Evolutionary conservation across 495 filamentous ascomycete species (phyloP), one percentile per base, ranked within the genome.

Genomic region (Cercophora newfieldiana): DNA sequence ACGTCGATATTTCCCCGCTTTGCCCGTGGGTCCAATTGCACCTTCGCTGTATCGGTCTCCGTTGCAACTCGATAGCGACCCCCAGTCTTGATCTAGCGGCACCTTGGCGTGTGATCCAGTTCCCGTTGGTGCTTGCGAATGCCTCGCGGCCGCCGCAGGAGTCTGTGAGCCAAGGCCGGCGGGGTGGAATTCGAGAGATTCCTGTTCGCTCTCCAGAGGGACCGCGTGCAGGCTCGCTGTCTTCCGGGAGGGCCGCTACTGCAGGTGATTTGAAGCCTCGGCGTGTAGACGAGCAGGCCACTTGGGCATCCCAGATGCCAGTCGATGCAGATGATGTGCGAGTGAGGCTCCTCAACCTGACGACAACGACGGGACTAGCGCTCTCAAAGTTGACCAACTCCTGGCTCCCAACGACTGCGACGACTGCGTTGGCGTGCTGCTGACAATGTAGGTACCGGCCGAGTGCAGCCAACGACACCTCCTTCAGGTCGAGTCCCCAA

Each of bases 91-190:
- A 66, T 59, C 57, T 75, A 72, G 72, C 62, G 68, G 66, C 68
- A 57, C 47, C 74, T 74, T 76, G 72, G 74, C 72, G 66, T 69
- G 71, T 67, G 68, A 67, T 65, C n/a, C 56, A 63, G 30, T 25
- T 63, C 37, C 64, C 64, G 59, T 61, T 48, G 31, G 10, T 60
- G 30, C 57, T 60, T 60, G 31, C 57, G 31, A 47, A 26, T 54
- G n/a, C 10, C 50, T 54, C 7, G 19, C 50, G 21, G 21, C 7
- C 54, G 54, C 54, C 54, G 54, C 54, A 57, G 26, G 21, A 22
- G 50, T 53, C 50, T 14, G 50, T 53, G 50, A 53, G 50, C 50
- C 50, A 53, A 22, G 50, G 12, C 21, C 24, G 1, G 54, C 54
- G 37, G 10, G 37, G 4, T 44, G 10, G 37, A 44, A 14, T 44